Conservation (phyloP, 768 basidiomycete genomes). For the Hydnum rufescens region DNA sequence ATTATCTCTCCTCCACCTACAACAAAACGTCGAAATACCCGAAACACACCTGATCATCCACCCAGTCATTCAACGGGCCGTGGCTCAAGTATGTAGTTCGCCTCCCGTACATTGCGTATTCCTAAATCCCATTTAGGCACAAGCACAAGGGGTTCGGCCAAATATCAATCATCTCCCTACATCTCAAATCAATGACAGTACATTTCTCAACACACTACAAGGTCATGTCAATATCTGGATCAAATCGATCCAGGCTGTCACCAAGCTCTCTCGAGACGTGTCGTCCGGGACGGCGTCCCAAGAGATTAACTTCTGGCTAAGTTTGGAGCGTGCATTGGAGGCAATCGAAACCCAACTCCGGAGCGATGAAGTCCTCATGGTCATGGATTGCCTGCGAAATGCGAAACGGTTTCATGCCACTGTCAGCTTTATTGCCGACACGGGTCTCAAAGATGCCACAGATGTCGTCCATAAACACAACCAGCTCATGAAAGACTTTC, state of each 20-base stretch:
- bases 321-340: constrained; percentile 82
- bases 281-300: constrained; percentile 90
- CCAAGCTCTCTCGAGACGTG: constrained; percentile 88
- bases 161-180: constrained; percentile 57
- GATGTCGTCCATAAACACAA: constrained; percentile 96
- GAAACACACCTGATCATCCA: constrained; percentile 88
- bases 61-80: constrained; percentile 69
- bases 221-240: constrained; percentile 94
- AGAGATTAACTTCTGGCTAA: constrained; percentile 98
- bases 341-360: constrained; percentile 80
- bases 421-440: constrained; percentile 94
- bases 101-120: constrained; percentile 10
- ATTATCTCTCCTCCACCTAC: constrained; percentile 78
- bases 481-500: constrained; percentile 97
- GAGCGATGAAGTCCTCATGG: constrained; percentile 81
- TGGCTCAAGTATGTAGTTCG: constrained; percentile 36
- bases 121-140: constrained; percentile 19
- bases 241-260: constrained; percentile 91
- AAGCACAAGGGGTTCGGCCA: constrained; percentile 36
- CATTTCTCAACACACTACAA: constrained; percentile 86
- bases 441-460: constrained; percentile 84
- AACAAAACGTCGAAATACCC: constrained; percentile 98
- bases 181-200: constrained; percentile 62
- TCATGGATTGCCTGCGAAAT: constrained; percentile 83
- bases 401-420: constrained; percentile 96